Base-by-base conservation (phyloP, 805 yeast genomes). In the Vanderwaltozyma polyspora region DNA sequence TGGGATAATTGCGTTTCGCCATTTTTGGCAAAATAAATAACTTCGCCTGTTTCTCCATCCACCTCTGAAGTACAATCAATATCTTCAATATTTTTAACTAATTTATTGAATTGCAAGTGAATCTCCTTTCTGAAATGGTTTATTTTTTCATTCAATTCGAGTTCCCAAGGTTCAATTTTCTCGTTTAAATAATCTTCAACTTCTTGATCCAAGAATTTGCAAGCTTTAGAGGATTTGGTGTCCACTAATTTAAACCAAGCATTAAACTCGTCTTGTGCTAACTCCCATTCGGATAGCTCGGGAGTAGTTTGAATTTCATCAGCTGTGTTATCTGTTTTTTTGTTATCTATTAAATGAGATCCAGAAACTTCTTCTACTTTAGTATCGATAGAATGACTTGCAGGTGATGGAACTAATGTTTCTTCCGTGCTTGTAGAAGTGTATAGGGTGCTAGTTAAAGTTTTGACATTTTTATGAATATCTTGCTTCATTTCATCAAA, bases 211-310 rank as follows among this genome's bases (percentile, higher is more conserved):
- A 68, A 67, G 32, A 64, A 61, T 11, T 45, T 48, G 27, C 58
- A 42, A 3, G 72, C 64, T 31, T 62, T 64, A 10, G 51, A 43
- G 21, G 63, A 57, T 22, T 67, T 64, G 13, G 50, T 57, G 18
- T 55, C 52, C 30, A 69, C 55, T 32, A 64, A 48, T 6, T 37
- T 37, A 25, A 49, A 51, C 68, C 66, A 64, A 6, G 48, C 44
- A 9, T 52, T 42, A 25, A 62, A 59, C 34, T 64, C 67, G 19
- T 57, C 55, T 31, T 59, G 60, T 15, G 21, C 28, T 2, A 15
- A 3, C 21, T 31, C 35, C 36, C 32, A 34, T n/a, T 34, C 29
- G 4, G 31, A 28, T 16, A 23, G 16, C 28, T 16, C 12, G 18
- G n/a, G 8, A 10, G 16, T 13, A 13, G 10, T 12, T n/a, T 33